Percentiles rank a stretch among this genome's conserved stretches.
Evolutionary conservation across 192 early-diverging fungal species (phyloP).

Genomic region (Obelidium mucronatum): DNA sequence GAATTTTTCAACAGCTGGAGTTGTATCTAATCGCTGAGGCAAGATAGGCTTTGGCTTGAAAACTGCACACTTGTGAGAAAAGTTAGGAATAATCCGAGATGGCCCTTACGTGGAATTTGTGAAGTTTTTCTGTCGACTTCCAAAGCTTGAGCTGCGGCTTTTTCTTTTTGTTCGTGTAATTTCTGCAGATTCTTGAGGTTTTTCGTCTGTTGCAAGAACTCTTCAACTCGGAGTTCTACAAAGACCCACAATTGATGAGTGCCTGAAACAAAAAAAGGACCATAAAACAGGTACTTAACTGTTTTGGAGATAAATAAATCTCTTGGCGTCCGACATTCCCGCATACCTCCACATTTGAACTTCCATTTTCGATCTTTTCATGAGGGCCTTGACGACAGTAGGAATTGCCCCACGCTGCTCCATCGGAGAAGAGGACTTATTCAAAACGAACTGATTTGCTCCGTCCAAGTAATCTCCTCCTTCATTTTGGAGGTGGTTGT

Average conservation of each 20-base stretch:
- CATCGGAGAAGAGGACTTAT: too few species aligned
- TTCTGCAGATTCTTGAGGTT: not conserved
- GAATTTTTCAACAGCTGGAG: not conserved
- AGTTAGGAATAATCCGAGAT: not conserved
- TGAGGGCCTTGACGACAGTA: not conserved
- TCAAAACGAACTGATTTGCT: too few species aligned
- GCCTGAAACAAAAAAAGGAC: not conserved
- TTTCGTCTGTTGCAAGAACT: not conserved
- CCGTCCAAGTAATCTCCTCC: too few species aligned
- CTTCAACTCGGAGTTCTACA: not conserved
- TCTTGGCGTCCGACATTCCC: conserved; percentile 3
- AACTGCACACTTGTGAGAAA: not conserved
- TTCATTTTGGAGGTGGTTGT: not conserved
- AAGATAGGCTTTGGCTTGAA: not conserved
- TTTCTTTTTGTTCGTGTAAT: not conserved
- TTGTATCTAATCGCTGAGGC: not conserved
- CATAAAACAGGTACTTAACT: not conserved
- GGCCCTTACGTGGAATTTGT: not conserved
- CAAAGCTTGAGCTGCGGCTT: not conserved
- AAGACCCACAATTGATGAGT: not conserved
- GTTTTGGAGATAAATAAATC: conserved; percentile 5
- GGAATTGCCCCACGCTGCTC: not conserved
- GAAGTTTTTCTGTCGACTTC: not conserved
- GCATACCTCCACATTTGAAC: conserved; percentile 11
- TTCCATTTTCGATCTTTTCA: not conserved